Evolutionary conservation across 306 rosid species (phyloP).

Genomic region (Glycyrrhiza uralensis): DNA sequence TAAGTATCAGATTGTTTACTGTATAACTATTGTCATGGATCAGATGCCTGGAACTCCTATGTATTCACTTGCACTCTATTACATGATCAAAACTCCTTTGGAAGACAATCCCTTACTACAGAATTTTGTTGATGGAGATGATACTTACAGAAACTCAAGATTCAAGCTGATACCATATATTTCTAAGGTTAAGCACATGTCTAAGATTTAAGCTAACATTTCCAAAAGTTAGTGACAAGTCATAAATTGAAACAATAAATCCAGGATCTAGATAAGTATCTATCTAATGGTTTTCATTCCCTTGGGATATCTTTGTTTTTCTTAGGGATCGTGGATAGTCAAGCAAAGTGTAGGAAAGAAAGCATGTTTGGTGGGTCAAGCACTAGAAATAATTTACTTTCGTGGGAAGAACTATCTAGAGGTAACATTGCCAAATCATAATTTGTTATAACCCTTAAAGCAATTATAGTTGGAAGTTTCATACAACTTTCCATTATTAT

Average conservation of each 20-base stretch:
- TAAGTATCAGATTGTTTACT: background rate
- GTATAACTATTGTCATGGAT: background rate
- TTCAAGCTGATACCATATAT: slow-evolving; percentile 82
- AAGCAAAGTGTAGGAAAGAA: slow-evolving; percentile 95
- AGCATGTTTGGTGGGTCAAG: slow-evolving; percentile 84
- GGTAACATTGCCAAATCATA: slow-evolving; percentile 36
- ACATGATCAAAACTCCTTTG: slow-evolving; percentile 70
- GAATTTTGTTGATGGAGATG: slow-evolving; percentile 80
- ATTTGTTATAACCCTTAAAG: background rate
- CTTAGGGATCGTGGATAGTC: slow-evolving; percentile 95
- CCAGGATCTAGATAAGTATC: background rate
- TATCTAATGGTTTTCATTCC: background rate
- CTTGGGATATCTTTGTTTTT: slow-evolving; percentile 3
- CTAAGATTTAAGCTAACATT: background rate
- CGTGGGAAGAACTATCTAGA: slow-evolving; percentile 86
- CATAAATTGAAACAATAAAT: background rate
- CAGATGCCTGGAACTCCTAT: slow-evolving; percentile 70
- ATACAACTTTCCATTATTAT: background rate
- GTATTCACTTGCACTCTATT: slow-evolving; percentile 69
- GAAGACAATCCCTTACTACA: slow-evolving; percentile 64
- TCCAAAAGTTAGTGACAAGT: background rate
- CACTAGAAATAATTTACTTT: slow-evolving; percentile 51
- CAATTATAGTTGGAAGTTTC: background rate
- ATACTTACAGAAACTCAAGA: slow-evolving; percentile 79
- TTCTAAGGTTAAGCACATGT: slow-evolving; percentile 31